Evolutionary conservation across 768 basidiomycete species (phyloP).

Genomic region (Mycena vitilis): DNA sequence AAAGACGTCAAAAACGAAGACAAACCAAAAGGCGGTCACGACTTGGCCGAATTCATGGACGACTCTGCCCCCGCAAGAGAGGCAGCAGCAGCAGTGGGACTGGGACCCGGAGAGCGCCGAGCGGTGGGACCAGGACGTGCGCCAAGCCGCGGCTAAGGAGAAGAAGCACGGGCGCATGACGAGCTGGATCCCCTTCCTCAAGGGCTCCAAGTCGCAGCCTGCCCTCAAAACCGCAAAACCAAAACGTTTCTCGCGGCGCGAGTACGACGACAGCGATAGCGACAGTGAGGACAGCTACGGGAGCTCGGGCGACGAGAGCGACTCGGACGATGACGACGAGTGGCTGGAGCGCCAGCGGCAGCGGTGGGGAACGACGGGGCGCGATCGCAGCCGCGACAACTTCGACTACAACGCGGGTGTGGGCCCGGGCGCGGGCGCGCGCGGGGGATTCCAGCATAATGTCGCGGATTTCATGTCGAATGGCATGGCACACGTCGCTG

Average conservation of each 20-base stretch:
- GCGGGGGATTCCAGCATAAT: slow-evolving; percentile 17
- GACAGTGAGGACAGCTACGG: slow-evolving; percentile 1
- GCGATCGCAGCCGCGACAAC: neutral
- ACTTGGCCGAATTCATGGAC: slow-evolving; percentile 30
- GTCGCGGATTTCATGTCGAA: slow-evolving; percentile 34
- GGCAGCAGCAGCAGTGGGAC: neutral
- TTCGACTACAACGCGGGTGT: too few relatives aligned
- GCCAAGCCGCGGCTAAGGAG: slow-evolving; percentile 27
- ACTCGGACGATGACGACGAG: slow-evolving; percentile 24
- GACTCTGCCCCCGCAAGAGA: neutral
- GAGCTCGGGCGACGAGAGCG: slow-evolving; percentile 13
- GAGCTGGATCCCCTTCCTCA: slow-evolving; percentile 30
- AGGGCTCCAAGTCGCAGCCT: slow-evolving; percentile 8
- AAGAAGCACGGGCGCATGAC: slow-evolving; percentile 21
- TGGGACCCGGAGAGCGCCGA: slow-evolving; percentile 27
- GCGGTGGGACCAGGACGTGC: slow-evolving; percentile 30
- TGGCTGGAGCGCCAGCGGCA: slow-evolving; percentile 21
- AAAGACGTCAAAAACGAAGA: slow-evolving; percentile 19
- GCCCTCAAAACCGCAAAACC: slow-evolving; percentile 1
- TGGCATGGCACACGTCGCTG: slow-evolving; percentile 13
- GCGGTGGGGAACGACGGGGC: slow-evolving; percentile 23
- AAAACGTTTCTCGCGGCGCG: neutral
- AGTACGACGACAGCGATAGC: neutral
- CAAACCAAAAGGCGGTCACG: slow-evolving; percentile 12
- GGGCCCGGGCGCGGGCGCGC: neutral